Evolutionary conservation across 176 grass and related monocot species (phyloP), one percentile per base, ranked within the genome.

Genomic region (Cymbopogon citratus): DNA sequence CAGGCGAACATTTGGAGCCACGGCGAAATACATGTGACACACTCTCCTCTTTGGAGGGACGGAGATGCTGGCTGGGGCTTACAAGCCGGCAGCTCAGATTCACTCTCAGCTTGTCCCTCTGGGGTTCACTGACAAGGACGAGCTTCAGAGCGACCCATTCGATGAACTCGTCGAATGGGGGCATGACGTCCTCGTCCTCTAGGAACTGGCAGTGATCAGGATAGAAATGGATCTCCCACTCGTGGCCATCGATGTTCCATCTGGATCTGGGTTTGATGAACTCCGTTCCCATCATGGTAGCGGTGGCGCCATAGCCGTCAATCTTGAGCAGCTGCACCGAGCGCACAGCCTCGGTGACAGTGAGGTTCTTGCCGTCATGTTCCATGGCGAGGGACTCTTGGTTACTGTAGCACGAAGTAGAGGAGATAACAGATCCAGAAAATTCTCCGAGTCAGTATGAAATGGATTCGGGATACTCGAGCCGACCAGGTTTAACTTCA

Each of bases 281-380:
- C 3, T 80, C n/a, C 2, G 45, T 5, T 7, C 0, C 2, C 7
- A 0, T 0, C 45, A 52, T 23, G 19, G 13, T 5, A 4, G 1
- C 11, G 33, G 46, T 70, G 9, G 23, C n/a, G 23, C 8, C 13
- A 6, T 59, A 39, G 6, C 48, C 66, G 15, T 70, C 49, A 3
- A 81, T 41, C 78, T 57, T 70, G 65, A 81, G 48, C 14, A 56
- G 48, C 4, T 59, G 65, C 48, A 70, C 66, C 12, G 78, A 80
- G 29, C 64, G 45, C 33, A 14, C 63, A 18, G n/a, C 25, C 33
- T 57, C 48, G 4, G 78, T 80, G 46, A 80, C 49, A 52, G 49
- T 7, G 5, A 51, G 46, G 64, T 56, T 81, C 12, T 15, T 46
- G 69, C 13, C 1, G 13, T 8, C 69, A 16, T 15, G 69, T 26